Evolutionary conservation across 139 green algal species (phyloP).

Genomic region (Chlamydomonas schloesseri): DNA sequence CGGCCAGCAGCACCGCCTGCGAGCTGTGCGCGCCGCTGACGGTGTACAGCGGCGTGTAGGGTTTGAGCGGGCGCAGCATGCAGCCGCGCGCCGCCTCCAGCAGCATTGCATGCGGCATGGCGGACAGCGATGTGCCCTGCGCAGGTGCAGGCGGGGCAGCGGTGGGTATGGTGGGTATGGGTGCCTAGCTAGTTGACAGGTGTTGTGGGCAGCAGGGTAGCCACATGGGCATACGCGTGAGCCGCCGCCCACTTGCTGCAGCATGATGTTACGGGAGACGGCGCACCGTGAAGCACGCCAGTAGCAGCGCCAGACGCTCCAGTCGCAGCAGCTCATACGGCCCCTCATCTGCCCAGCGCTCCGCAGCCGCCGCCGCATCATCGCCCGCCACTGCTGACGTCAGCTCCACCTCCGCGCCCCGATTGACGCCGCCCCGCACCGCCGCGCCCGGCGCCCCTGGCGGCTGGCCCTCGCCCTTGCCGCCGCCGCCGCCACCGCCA

Average conservation of each 20-base stretch:
- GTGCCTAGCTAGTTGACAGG: too few species aligned
- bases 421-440: not conserved
- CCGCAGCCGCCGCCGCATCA: not conserved
- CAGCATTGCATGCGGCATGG: conserved; percentile 30
- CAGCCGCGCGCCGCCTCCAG: conserved; percentile 7
- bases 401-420: not conserved
- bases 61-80: not conserved
- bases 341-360: not conserved
- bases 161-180: too few species aligned
- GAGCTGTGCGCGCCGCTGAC: not conserved
- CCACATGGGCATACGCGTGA: too few species aligned
- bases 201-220: too few species aligned
- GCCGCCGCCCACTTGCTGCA: too few species aligned
- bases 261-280: too few species aligned
- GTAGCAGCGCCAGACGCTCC: not conserved
- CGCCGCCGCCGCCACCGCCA: not conserved
- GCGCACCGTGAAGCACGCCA: not conserved
- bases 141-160: not conserved
- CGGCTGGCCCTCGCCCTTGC: not conserved
- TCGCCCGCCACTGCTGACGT: not conserved
- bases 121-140: not conserved
- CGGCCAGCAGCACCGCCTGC: conserved; percentile 10
- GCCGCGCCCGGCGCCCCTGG: too few species aligned
- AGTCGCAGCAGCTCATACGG: not conserved
- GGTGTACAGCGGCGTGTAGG: not conserved